phyloP scores from a whole-genome alignment of 345 rosid species.

The Erysimum cheiranthoides region DNA sequence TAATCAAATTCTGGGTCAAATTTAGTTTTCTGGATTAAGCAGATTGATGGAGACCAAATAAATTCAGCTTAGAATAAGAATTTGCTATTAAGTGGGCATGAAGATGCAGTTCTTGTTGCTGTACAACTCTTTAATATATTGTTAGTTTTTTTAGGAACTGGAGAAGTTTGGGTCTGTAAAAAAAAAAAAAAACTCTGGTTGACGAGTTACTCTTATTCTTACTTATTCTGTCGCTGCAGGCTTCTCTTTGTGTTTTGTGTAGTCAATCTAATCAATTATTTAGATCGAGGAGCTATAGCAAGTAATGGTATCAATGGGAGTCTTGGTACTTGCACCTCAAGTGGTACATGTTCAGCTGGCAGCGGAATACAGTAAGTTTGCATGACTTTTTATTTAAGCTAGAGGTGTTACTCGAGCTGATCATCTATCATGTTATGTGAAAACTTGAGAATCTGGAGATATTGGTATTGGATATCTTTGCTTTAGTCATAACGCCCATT shows the following conservation, averaged over 20 bases:
- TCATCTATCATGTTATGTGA: not conserved
- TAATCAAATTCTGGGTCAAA: slow-evolving; percentile 20
- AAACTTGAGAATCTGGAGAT: not conserved
- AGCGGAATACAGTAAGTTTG: slow-evolving; percentile 92
- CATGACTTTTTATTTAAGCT: not conserved
- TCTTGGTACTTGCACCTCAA: slow-evolving; percentile 59
- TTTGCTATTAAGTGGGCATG: slow-evolving; percentile 3
- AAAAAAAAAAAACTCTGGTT: not conserved
- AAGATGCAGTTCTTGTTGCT: not conserved
- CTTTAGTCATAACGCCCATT: slow-evolving; percentile 6
- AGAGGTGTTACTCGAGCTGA: not conserved
- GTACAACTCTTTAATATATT: not conserved
- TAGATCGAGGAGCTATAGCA: slow-evolving; percentile 95
- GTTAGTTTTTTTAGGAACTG: not conserved
- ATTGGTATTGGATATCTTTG: slow-evolving; percentile 1
- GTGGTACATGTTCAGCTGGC: slow-evolving; percentile 78
- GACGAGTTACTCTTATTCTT: not conserved
- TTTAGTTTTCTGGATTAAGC: slow-evolving; percentile 19
- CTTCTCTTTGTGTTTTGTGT: slow-evolving; percentile 79
- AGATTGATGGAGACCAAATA: not conserved
- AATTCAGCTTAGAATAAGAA: not conserved
- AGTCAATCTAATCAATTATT: slow-evolving; percentile 78
- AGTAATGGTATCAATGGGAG: slow-evolving; percentile 98
- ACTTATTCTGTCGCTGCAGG: slow-evolving; percentile 54
- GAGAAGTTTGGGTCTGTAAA: not conserved